Evolutionary conservation across 352 stramenopile genomes (phyloP).

Genomic region (Pythium aquatile): DNA sequence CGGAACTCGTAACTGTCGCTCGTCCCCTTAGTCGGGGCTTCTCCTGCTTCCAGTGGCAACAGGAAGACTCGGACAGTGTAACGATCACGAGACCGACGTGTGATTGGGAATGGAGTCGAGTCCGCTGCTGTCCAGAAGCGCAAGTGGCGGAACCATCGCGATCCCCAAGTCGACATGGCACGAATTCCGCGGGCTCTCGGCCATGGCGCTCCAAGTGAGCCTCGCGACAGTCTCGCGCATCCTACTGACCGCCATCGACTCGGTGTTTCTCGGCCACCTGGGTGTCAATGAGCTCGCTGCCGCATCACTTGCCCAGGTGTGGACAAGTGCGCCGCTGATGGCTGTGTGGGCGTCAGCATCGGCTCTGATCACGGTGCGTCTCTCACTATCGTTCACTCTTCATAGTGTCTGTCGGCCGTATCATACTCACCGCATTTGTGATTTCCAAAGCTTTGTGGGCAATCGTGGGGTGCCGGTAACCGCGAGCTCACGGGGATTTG

Average conservation of each 20-base stretch:
- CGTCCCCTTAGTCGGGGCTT: neutral
- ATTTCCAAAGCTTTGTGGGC: slow-evolving; percentile 53
- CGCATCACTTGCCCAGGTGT: slow-evolving; percentile 66
- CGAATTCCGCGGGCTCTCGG: slow-evolving; percentile 57
- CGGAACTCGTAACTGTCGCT: neutral
- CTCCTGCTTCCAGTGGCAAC: neutral
- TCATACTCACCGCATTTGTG: neutral
- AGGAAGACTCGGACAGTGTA: neutral
- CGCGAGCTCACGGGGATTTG: slow-evolving; percentile 68
- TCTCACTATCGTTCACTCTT: neutral
- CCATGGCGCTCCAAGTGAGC: slow-evolving; percentile 65
- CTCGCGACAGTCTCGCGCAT: slow-evolving; percentile 60
- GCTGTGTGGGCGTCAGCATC: slow-evolving; percentile 59
- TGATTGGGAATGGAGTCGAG: slow-evolving; percentile 34
- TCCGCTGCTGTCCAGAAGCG: slow-evolving; percentile 39
- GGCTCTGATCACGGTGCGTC: slow-evolving; percentile 56
- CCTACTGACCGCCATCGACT: slow-evolving; percentile 67
- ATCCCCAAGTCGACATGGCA: slow-evolving; percentile 35
- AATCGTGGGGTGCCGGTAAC: slow-evolving; percentile 69
- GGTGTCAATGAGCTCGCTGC: slow-evolving; percentile 67
- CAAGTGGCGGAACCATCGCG: slow-evolving; percentile 1
- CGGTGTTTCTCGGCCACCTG: slow-evolving; percentile 77
- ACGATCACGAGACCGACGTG: neutral
- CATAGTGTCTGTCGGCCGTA: too few species aligned
- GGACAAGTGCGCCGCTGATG: slow-evolving; percentile 67